A percentile compares a stretch with the other conserved stretches of the same genome.
phyloP scores from a whole-genome alignment of 768 basidiomycete genomes.

The Termitomyces sp. region DNA sequence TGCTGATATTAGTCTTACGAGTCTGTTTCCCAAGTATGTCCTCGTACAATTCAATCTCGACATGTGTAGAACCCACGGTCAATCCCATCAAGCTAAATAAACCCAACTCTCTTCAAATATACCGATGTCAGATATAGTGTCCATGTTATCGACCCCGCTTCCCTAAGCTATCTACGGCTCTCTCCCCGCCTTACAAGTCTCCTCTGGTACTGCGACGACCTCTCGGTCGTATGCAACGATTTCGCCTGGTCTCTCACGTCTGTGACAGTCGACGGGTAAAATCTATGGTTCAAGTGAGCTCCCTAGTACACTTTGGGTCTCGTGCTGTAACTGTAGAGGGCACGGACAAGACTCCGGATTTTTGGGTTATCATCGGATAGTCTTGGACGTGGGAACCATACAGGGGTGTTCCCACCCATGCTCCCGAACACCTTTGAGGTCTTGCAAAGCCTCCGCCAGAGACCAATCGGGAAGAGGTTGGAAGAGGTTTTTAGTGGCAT shows the following conservation, averaged over 20 bases:
- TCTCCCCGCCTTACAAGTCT: neutral
- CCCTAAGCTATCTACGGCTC: neutral
- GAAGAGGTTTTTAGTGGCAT: conserved; percentile 6
- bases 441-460: neutral
- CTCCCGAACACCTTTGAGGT: conserved; percentile 1
- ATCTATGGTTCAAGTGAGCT: conserved; percentile 3
- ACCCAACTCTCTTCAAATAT: neutral
- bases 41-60: too few species aligned
- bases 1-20: too few species aligned
- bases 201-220: neutral
- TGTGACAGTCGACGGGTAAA: neutral
- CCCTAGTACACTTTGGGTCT: conserved; percentile 2
- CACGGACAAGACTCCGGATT: conserved; percentile 1
- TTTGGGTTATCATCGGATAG: conserved; percentile 7
- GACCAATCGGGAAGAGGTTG: conserved; percentile 1
- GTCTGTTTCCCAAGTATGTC: too few species aligned
- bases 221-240: conserved; percentile 6
- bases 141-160: conserved; percentile 3
- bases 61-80: neutral
- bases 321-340: neutral
- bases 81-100: conserved; percentile 2
- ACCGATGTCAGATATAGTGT: neutral
- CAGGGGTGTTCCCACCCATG: conserved; percentile 1
- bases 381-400: conserved; percentile 1
- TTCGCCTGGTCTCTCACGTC: conserved; percentile 8